Conservation (phyloP, 805 yeast species). For the Starmerella roubikii region DNA sequence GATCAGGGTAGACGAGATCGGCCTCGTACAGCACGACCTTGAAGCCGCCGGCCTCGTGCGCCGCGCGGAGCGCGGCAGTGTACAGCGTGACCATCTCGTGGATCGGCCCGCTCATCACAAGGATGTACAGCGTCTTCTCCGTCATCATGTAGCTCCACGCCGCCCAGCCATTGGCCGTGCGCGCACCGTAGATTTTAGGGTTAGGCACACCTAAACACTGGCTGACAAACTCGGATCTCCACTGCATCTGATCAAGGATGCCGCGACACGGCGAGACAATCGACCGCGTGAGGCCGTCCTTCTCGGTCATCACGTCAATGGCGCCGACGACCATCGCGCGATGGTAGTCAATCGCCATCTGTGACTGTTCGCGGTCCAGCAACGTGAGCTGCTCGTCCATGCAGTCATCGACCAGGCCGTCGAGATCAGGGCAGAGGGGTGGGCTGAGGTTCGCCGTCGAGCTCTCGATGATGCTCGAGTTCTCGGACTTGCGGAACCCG, state of each 20-base stretch:
- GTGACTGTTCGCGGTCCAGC: conserved; percentile 9
- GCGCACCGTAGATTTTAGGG: conserved; percentile 11
- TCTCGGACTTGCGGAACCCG: conserved; percentile 30
- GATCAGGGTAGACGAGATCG: conserved; percentile 10
- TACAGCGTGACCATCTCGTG: conserved; percentile 10
- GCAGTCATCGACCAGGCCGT: neutral
- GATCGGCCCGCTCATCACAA: conserved; percentile 11
- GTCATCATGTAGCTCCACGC: conserved; percentile 11
- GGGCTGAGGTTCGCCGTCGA: neutral
- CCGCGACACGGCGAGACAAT: conserved; percentile 10
- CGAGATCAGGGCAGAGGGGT: neutral
- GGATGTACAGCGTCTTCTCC: conserved; percentile 7
- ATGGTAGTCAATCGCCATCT: conserved; percentile 6
- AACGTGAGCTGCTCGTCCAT: conserved; percentile 3
- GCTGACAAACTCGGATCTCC: conserved; percentile 10
- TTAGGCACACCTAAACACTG: neutral
- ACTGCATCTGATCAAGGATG: conserved; percentile 14
- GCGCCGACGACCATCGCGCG: conserved; percentile 13
- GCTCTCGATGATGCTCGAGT: conserved; percentile 1
- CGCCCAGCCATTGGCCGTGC: conserved; percentile 9
- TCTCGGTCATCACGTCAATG: conserved; percentile 14
- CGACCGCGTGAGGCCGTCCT: conserved; percentile 9
- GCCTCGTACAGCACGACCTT: conserved; percentile 14
- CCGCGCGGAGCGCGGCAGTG: conserved; percentile 9
- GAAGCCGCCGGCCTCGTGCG: conserved; percentile 6